Conservation (phyloP, 257 asterid genomes). For the Gardenia jasminoides region DNA sequence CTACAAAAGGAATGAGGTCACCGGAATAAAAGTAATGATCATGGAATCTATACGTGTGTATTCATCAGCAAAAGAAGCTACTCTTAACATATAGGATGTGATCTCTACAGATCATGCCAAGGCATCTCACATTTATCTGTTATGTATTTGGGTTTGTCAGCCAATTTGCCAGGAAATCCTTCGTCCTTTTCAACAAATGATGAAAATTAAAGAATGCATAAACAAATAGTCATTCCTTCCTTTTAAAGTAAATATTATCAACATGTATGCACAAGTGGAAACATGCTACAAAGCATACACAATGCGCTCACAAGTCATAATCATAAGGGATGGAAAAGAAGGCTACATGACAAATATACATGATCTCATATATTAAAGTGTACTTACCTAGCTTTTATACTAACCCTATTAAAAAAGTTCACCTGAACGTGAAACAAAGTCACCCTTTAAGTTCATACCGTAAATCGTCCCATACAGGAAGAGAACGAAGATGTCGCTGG, state of each 20-base stretch:
- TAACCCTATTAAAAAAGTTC: background rate
- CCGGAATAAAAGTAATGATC: background rate
- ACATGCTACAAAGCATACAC: background rate
- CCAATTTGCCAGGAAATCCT: background rate
- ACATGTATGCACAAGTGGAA: background rate
- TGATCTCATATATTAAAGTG: background rate
- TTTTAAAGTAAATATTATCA: background rate
- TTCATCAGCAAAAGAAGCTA: background rate
- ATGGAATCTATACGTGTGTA: background rate
- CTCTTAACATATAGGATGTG: background rate
- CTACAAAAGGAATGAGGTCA: background rate
- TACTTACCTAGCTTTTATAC: background rate
- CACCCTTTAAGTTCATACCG: constrained; percentile 73
- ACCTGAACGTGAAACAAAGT: background rate
- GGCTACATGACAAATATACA: background rate
- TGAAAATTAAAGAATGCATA: background rate
- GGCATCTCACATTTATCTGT: background rate
- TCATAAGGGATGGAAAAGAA: background rate
- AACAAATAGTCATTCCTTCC: background rate
- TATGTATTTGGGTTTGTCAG: background rate
- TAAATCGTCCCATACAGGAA: constrained; percentile 90
- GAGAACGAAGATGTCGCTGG: constrained; percentile 89
- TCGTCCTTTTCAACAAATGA: background rate
- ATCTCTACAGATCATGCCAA: background rate
- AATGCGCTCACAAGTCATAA: background rate